These are phyloP conservation scores for Lepiota brunneoincarnata DNA, from an alignment of 768 basidiomycete species.

Conservation along the genomic window DNA sequence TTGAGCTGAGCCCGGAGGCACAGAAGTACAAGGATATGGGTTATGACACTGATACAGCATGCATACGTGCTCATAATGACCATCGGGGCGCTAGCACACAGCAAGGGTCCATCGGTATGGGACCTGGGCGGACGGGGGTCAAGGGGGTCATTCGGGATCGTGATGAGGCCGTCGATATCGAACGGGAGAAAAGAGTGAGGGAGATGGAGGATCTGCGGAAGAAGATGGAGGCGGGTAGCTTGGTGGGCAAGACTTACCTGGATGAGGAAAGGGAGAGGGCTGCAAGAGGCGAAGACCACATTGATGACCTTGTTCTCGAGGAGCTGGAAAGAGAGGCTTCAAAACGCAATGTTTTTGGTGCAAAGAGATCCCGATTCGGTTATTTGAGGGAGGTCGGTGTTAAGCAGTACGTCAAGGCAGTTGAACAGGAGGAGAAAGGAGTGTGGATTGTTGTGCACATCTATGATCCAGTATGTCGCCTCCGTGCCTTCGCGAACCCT, in stretches of 20 bases:
- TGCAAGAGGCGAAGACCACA: conserved; percentile 39
- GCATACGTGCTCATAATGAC: conserved; percentile 30
- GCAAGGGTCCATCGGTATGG: conserved; percentile 74
- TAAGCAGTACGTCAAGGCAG: conserved; percentile 68
- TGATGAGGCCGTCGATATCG: conserved; percentile 59
- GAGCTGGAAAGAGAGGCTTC: conserved; percentile 36
- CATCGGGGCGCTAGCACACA: conserved; percentile 26
- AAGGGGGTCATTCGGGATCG: conserved; percentile 86
- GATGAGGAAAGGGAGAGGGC: conserved; percentile 70
- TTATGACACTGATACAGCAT: conserved; percentile 41
- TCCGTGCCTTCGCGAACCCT: neutral
- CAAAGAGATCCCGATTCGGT: conserved; percentile 59
- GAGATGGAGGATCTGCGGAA: conserved; percentile 52
- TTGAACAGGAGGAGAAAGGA: conserved; percentile 66
- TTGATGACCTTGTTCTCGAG: conserved; percentile 41
- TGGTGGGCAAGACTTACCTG: conserved; percentile 71
- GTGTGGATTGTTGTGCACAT: conserved; percentile 86
- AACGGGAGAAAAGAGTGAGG: conserved; percentile 47
- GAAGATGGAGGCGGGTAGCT: conserved; percentile 60
- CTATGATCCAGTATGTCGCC: conserved; percentile 67
- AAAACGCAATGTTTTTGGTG: conserved; percentile 44
- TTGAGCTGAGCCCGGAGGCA: conserved; percentile 32
- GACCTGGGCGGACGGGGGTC: conserved; percentile 82
- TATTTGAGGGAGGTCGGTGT: conserved; percentile 79
- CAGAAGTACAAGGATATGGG: conserved; percentile 38